A percentile compares a stretch with the other conserved stretches of the same genome.
Evolutionary conservation across 495 filamentous ascomycete genomes (phyloP).

Genomic region (Pyrenopolyporus hunteri): DNA sequence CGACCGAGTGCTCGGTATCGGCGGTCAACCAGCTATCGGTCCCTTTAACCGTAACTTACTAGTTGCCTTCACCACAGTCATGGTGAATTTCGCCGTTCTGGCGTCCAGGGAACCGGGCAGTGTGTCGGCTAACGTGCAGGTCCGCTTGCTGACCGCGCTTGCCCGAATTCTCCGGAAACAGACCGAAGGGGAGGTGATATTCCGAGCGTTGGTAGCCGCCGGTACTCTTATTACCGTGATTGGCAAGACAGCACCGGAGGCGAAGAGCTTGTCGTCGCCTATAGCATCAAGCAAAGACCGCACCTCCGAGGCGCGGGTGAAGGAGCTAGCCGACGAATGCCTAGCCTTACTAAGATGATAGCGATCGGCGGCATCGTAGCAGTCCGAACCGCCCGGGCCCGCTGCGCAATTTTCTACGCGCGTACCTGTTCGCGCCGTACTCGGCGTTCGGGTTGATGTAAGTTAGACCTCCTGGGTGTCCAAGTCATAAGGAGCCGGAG

Average conservation of each 20-base stretch:
- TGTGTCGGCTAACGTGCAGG: slow-evolving; percentile 31
- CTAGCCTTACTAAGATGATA: slow-evolving; percentile 49
- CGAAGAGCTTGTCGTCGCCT: slow-evolving; percentile 42
- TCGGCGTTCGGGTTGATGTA: not conserved
- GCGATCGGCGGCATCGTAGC: not conserved
- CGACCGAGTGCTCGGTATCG: slow-evolving; percentile 52
- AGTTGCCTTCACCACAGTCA: slow-evolving; percentile 80
- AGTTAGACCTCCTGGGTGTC: not conserved
- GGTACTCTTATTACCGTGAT: slow-evolving; percentile 74
- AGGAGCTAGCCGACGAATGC: slow-evolving; percentile 65
- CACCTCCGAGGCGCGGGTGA: slow-evolving; percentile 60
- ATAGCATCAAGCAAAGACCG: slow-evolving; percentile 37
- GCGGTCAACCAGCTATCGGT: slow-evolving; percentile 54
- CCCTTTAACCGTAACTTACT: slow-evolving; percentile 78
- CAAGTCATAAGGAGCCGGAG: not conserved
- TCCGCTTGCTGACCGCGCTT: slow-evolving; percentile 55
- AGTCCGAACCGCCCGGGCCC: too few relatives aligned
- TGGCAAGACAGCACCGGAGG: slow-evolving; percentile 51
- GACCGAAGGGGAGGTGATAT: slow-evolving; percentile 81
- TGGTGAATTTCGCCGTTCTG: slow-evolving; percentile 83
- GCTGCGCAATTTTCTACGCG: too few relatives aligned
- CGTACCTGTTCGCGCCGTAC: too few relatives aligned
- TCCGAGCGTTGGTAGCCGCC: slow-evolving; percentile 78
- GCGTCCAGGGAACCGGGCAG: slow-evolving; percentile 43
- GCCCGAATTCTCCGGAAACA: slow-evolving; percentile 65